Conservation (phyloP, 1,284 basidiomycete genomes). For the Sporisorium iseilematis-ciliati region DNA sequence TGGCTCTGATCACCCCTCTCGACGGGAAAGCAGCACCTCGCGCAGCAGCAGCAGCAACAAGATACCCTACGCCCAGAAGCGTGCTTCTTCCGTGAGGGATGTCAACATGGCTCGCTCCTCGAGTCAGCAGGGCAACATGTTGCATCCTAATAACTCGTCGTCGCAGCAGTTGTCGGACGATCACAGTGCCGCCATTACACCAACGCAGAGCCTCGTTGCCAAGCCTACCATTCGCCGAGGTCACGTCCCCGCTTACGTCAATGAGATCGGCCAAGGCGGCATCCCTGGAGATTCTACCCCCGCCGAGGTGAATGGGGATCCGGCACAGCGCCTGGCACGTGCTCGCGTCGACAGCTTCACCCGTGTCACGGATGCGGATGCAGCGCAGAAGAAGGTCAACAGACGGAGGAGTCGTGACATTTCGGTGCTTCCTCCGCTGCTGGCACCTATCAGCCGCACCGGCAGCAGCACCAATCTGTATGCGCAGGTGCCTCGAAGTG, state of each 20-base stretch:
- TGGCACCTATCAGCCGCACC: conserved; percentile 51
- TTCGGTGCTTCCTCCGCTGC: conserved; percentile 57
- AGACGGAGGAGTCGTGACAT: conserved; percentile 60
- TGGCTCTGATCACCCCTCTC: conserved; percentile 10
- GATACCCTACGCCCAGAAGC: conserved; percentile 32
- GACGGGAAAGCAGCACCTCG: conserved; percentile 40
- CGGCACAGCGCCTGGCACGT: conserved; percentile 23
- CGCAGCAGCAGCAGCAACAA: conserved; percentile 31
- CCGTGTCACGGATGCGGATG: conserved; percentile 35
- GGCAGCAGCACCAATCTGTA: conserved; percentile 56
- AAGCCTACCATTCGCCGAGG: conserved; percentile 59
- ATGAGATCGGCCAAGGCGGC: conserved; percentile 59
- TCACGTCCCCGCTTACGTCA: conserved; percentile 56
- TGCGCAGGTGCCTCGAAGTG: conserved; percentile 35
- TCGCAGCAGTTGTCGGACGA: conserved; percentile 18
- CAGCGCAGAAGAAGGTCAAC: conserved; percentile 38
- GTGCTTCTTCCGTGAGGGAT: conserved; percentile 30
- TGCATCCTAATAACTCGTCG: conserved; percentile 17
- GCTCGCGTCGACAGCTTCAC: conserved; percentile 45
- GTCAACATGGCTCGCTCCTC: conserved; percentile 17
- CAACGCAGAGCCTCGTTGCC: conserved; percentile 54
- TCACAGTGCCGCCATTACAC: conserved; percentile 46
- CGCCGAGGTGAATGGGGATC: conserved; percentile 13
- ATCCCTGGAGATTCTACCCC: conserved; percentile 55
- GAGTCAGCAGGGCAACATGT: conserved; percentile 20